A percentile compares a stretch with the other conserved stretches of the same genome.
Evolutionary conservation across 2,329 filamentous ascomycete species (phyloP).

Genomic region (Xylaria sp.): DNA sequence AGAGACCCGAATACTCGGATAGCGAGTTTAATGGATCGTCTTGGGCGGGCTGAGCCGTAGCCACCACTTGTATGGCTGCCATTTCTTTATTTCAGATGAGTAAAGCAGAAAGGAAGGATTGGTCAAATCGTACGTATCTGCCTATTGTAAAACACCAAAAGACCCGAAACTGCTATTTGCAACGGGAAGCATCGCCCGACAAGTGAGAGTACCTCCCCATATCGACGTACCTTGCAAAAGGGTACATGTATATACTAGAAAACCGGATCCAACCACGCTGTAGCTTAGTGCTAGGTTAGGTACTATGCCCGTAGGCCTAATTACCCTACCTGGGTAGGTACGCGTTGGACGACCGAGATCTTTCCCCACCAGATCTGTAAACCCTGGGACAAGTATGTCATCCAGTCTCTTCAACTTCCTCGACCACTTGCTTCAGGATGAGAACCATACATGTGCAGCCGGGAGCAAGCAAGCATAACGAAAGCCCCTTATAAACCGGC

Average conservation of each 20-base stretch:
- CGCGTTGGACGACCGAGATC: background rate
- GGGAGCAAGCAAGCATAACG: background rate
- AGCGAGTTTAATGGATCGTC: conserved; percentile 58
- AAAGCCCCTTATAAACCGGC: background rate
- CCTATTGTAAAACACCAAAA: background rate
- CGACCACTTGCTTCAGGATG: background rate
- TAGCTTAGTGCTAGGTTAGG: background rate
- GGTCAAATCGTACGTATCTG: background rate
- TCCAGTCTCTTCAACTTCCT: background rate
- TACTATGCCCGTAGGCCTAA: too few species aligned
- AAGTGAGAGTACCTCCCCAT: background rate
- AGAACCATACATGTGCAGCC: background rate
- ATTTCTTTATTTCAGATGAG: background rate
- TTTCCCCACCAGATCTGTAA: background rate
- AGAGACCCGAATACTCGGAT: conserved; percentile 71
- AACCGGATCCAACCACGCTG: background rate
- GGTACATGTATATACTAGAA: background rate
- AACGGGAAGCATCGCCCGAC: background rate
- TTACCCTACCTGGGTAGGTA: too few species aligned
- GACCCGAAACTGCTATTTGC: background rate
- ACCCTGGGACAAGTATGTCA: background rate
- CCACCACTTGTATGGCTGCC: background rate
- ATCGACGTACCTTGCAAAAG: background rate
- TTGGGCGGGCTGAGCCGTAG: conserved; percentile 19
- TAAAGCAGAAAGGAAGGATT: background rate